A percentile compares a stretch with the other conserved stretches of the same genome.
These are phyloP conservation scores for Xerocomus nothofagi DNA, from an alignment of 1,284 basidiomycete genomes.

Conservation along the genomic window DNA sequence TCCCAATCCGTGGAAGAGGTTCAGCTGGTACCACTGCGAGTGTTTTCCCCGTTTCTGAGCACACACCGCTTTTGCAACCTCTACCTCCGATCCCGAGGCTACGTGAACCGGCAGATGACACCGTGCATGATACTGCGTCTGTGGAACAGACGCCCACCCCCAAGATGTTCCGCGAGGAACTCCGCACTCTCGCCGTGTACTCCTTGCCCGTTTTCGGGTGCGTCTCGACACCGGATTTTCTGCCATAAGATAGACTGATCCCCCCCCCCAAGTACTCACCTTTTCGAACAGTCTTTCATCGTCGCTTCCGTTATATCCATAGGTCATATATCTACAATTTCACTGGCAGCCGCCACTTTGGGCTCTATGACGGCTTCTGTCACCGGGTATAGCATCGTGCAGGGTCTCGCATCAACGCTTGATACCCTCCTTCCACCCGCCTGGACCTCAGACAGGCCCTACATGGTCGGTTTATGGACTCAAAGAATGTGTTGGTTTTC, in stretches of 20 bases:
- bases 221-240: slow-evolving; percentile 30
- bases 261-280: slow-evolving; percentile 68
- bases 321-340: slow-evolving; percentile 80
- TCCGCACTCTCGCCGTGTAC: slow-evolving; percentile 60
- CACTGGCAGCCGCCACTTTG: slow-evolving; percentile 80
- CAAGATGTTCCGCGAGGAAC: slow-evolving; percentile 59
- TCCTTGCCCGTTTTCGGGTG: slow-evolving; percentile 69
- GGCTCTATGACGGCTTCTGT: slow-evolving; percentile 86
- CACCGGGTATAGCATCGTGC: slow-evolving; percentile 70
- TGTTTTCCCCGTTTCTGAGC: slow-evolving; percentile 19
- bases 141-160: slow-evolving; percentile 42
- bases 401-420: slow-evolving; percentile 81
- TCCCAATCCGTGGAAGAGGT: slow-evolving; percentile 21
- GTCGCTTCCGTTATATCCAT: slow-evolving; percentile 78
- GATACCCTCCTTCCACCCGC: slow-evolving; percentile 91
- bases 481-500: slow-evolving; percentile 74
- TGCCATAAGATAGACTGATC: too few species aligned
- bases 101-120: slow-evolving; percentile 13
- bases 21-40: neutral
- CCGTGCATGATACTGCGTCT: neutral
- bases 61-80: slow-evolving; percentile 38
- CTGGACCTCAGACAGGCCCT: slow-evolving; percentile 84
- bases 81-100: slow-evolving; percentile 11
- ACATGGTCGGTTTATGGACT: slow-evolving; percentile 89
- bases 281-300: slow-evolving; percentile 74